Evolutionary conservation across 2,329 filamentous ascomycete species (phyloP), one percentile per base, ranked within the genome.

Genomic region (Diaporthe caulivora): DNA sequence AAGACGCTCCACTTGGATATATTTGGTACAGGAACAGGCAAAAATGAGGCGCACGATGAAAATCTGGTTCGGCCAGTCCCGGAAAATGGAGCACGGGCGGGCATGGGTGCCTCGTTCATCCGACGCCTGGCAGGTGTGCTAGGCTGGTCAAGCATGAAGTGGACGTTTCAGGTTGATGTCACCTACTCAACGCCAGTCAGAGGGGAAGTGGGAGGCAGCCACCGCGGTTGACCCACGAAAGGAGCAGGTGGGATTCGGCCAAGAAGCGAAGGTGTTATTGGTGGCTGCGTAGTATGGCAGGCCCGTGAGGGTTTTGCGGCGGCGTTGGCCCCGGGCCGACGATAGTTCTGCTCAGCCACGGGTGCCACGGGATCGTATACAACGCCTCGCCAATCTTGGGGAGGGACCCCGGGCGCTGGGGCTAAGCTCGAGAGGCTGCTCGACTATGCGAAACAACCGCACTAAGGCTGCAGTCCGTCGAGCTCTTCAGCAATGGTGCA

Each of bases 31-130:
- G 62, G 34, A 67, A 53, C 21, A 9, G 24, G 34, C 31, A 53
- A 17, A 26, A 51, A 34, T 17, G 47, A 67, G 47, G 44, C 31
- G 3, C 51, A 53, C 17, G 31, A 49, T 53, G 31, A 26, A 67
- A 40, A 40, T 67, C 31, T 67, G 62, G 62, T 67, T 67, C 62
- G 62, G 62, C 47, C 62, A 53, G 62, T 67, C 62, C 62, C 62
- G 62, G 62, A 24, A n/a, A 65, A 37, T 53, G 62, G 62, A 24
- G 62, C 62, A 13, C 31, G 31, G 62, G 44, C 31, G 26, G n/a
- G 47, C 62, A 67, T 40, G 62, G 62, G 47, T 67, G 47, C 44
- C 62, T 67, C 47, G 62, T 67, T 53, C 62, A 53, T 67, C 62
- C 47, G n/a, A 53, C 31, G 26, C 40, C 62, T 67, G 62, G 47